These are phyloP conservation scores for Mercurialis annua DNA, from an alignment of 345 rosid genomes.

Conservation along the genomic window DNA sequence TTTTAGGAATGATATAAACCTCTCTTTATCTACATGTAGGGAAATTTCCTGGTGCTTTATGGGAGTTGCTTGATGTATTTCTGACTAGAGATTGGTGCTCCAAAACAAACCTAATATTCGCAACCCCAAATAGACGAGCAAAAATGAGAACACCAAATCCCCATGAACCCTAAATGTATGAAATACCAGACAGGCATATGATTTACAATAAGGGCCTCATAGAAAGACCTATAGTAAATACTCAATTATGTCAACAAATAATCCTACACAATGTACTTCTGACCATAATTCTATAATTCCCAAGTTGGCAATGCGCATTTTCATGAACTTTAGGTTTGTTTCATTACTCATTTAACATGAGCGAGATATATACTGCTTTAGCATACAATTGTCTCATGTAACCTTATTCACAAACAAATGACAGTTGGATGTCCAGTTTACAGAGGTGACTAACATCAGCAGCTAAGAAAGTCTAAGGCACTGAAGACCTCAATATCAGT, in stretches of 20 bases:
- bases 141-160: neutral
- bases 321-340: neutral
- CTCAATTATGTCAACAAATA: neutral
- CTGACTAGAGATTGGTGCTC: neutral
- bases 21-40: too few species aligned
- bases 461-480: neutral
- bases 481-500: conserved; percentile 3
- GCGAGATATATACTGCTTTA: neutral
- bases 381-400: neutral
- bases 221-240: neutral
- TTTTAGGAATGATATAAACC: neutral
- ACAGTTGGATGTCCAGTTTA: neutral
- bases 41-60: neutral
- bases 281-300: neutral
- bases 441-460: neutral
- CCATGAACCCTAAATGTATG: neutral
- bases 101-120: neutral
- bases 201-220: neutral
- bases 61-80: neutral
- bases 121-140: neutral
- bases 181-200: neutral
- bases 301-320: neutral
- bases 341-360: neutral
- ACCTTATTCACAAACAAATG: neutral
- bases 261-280: neutral